Conservation (phyloP, 805 yeast genomes). For the Cyberlindnera mycetangii region DNA sequence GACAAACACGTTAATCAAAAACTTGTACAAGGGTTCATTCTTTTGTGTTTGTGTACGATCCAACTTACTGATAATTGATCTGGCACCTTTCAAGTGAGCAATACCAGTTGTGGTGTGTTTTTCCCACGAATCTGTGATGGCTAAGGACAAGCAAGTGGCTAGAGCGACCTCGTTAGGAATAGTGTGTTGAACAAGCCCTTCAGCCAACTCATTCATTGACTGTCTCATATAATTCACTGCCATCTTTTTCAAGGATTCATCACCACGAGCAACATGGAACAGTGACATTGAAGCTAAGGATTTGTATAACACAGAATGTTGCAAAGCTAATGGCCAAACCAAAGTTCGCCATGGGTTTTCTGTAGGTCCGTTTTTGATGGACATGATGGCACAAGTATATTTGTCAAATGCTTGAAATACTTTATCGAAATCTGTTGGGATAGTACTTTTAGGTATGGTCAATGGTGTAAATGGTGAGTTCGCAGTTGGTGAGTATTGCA, state of each 20-base stretch:
- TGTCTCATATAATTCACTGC: constrained; percentile 59
- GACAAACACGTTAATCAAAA: constrained; percentile 49
- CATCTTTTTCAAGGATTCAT: constrained; percentile 41
- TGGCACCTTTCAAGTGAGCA: constrained; percentile 66
- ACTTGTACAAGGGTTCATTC: constrained; percentile 20
- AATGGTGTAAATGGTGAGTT: constrained; percentile 1
- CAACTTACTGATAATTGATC: constrained; percentile 51
- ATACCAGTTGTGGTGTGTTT: constrained; percentile 64
- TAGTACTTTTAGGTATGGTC: not conserved
- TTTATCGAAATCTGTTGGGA: constrained; percentile 16
- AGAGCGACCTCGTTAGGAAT: constrained; percentile 64
- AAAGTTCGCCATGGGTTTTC: constrained; percentile 68
- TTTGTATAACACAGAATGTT: constrained; percentile 55
- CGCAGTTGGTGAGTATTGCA: not conserved
- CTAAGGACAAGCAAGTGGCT: constrained; percentile 60
- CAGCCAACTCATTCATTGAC: constrained; percentile 56
- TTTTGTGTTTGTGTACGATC: constrained; percentile 11
- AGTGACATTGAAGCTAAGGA: constrained; percentile 66
- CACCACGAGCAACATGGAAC: constrained; percentile 52
- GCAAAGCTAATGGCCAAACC: constrained; percentile 53
- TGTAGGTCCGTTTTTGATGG: constrained; percentile 59
- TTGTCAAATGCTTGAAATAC: constrained; percentile 38
- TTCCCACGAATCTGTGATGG: constrained; percentile 69
- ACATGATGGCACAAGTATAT: constrained; percentile 52
- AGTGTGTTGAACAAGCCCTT: constrained; percentile 44